A percentile compares a stretch with the other conserved stretches of the same genome.
Conservation (phyloP, 1,284 basidiomycete species). For the Phylloporus sp. region DNA sequence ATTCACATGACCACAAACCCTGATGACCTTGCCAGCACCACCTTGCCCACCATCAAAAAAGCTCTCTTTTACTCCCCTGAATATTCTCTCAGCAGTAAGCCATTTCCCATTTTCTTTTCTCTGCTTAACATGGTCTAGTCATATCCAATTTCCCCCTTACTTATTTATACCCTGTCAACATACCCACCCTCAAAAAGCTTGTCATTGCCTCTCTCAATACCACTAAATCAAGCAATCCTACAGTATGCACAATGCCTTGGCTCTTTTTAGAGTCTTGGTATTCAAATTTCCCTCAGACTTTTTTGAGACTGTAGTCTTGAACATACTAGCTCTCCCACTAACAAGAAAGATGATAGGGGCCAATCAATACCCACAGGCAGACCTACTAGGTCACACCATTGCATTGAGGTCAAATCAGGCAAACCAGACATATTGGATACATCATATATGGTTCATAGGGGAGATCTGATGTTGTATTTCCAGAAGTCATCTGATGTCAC, state of each 20-base stretch:
- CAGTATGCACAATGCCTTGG: conserved; percentile 64
- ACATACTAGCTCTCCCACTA: conserved; percentile 76
- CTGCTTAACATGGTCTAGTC: conserved; percentile 41
- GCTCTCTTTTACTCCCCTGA: conserved; percentile 77
- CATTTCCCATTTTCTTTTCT: neutral
- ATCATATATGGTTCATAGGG: too few species aligned
- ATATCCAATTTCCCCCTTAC: conserved; percentile 58
- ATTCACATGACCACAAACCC: conserved; percentile 53
- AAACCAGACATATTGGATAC: too few species aligned
- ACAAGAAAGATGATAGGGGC: conserved; percentile 84
- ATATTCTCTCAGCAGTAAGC: conserved; percentile 61
- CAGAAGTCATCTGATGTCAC: too few species aligned
- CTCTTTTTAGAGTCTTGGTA: conserved; percentile 65
- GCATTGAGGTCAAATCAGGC: too few species aligned
- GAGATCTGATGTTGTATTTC: too few species aligned
- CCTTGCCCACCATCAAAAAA: conserved; percentile 76
- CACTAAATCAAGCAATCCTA: conserved; percentile 77
- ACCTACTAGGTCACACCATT: too few species aligned
- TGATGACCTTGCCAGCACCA: conserved; percentile 51
- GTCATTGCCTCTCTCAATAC: conserved; percentile 69
- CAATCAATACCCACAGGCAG: too few species aligned
- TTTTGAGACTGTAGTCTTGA: conserved; percentile 55
- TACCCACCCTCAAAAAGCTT: conserved; percentile 62
- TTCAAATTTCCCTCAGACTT: conserved; percentile 33
- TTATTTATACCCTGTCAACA: conserved; percentile 58